Conservation (phyloP, 2,329 filamentous ascomycete species). For the Teratosphaeria epicoccoides region DNA sequence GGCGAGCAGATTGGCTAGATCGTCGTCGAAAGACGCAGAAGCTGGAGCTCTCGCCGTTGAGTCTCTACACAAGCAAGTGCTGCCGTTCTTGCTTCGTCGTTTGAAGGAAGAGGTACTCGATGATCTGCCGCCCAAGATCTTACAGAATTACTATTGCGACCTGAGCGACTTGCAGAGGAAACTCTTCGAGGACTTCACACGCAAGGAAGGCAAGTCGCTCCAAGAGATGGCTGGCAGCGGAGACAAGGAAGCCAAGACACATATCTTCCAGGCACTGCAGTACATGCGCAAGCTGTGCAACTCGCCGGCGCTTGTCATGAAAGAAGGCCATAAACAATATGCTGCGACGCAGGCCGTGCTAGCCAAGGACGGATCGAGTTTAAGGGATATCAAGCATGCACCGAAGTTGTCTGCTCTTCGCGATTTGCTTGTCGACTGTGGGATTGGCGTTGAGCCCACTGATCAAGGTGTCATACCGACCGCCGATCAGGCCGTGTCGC, state of each 20-base stretch:
- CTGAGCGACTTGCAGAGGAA: slow-evolving; percentile 89
- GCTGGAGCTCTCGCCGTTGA: slow-evolving; percentile 92
- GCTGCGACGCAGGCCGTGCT: slow-evolving; percentile 76
- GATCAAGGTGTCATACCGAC: slow-evolving; percentile 38
- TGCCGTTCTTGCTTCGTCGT: slow-evolving; percentile 89
- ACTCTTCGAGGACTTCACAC: slow-evolving; percentile 92
- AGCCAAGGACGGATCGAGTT: slow-evolving; percentile 63
- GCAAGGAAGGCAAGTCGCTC: slow-evolving; percentile 82
- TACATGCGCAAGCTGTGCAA: slow-evolving; percentile 99
- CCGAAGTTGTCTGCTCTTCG: slow-evolving; percentile 85
- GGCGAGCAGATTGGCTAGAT: slow-evolving; percentile 89
- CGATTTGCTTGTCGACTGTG: slow-evolving; percentile 94
- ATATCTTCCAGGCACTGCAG: slow-evolving; percentile 97
- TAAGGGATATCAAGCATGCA: slow-evolving; percentile 79
- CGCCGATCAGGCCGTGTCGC: slow-evolving; percentile 73
- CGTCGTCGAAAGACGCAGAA: slow-evolving; percentile 96
- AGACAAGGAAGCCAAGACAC: slow-evolving; percentile 90
- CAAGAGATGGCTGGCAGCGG: slow-evolving; percentile 71
- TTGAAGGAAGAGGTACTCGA: slow-evolving; percentile 96
- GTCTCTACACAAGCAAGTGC: slow-evolving; percentile 94
- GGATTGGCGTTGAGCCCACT: slow-evolving; percentile 68
- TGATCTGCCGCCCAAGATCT: slow-evolving; percentile 91
- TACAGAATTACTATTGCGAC: slow-evolving; percentile 99
- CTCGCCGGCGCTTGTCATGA: slow-evolving; percentile 90
- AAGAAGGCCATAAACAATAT: slow-evolving; percentile 83